phyloP scores from a whole-genome alignment of 2,329 filamentous ascomycete species.

The Apiospora arundinis region DNA sequence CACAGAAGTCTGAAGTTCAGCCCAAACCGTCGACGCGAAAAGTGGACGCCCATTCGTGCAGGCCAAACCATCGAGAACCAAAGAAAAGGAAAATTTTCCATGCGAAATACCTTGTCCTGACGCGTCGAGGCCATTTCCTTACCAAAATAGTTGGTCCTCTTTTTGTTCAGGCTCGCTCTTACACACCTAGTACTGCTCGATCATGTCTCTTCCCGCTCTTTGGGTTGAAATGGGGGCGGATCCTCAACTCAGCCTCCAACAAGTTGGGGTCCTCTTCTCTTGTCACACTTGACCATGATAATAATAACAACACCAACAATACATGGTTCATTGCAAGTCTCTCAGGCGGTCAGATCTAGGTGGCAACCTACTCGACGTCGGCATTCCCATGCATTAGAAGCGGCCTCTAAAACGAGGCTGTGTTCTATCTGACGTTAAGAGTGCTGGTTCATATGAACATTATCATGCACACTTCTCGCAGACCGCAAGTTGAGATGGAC shows the following conservation, averaged over 20 bases:
- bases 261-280: neutral
- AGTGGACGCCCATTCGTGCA: constrained; percentile 20
- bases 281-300: neutral
- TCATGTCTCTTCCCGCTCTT: neutral
- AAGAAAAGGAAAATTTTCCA: constrained; percentile 20
- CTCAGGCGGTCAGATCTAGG: neutral
- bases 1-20: constrained; percentile 8
- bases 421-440: neutral
- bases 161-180: neutral
- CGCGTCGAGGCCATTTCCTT: constrained; percentile 21
- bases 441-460: neutral
- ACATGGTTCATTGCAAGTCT: neutral
- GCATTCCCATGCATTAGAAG: neutral
- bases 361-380: neutral
- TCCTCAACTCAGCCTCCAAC: neutral
- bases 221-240: neutral
- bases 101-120: constrained; percentile 14
- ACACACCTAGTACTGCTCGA: too few species aligned
- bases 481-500: constrained; percentile 10
- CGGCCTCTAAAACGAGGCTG: neutral
- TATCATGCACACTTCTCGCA: neutral
- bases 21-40: constrained; percentile 15
- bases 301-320: neutral
- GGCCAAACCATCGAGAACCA: neutral
- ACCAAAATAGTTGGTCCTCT: neutral